phyloP scores from a whole-genome alignment of 1,284 basidiomycete species.

The Ustilago shanxiensis region DNA sequence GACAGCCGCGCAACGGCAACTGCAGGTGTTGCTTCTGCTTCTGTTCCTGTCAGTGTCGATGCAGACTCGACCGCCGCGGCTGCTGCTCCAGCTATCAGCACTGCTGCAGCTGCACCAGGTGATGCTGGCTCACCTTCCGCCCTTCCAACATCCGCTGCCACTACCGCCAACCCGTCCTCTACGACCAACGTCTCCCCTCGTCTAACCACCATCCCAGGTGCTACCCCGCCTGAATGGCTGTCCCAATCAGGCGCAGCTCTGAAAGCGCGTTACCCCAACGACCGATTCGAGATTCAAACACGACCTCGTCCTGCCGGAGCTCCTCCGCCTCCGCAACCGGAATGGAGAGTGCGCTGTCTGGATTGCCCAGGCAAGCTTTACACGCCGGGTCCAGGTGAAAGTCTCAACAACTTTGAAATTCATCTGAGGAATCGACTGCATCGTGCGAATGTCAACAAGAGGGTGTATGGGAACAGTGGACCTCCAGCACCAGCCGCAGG shows the following conservation, averaged over 20 bases:
- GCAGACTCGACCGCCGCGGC: background rate
- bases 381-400: slow-evolving; percentile 90
- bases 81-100: background rate
- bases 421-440: slow-evolving; percentile 85
- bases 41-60: no score
- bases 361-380: slow-evolving; percentile 97
- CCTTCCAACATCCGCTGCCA: slow-evolving; percentile 12
- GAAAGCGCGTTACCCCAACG: slow-evolving; percentile 81
- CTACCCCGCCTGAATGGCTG: slow-evolving; percentile 78
- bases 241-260: slow-evolving; percentile 76
- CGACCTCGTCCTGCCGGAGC: slow-evolving; percentile 46
- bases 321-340: slow-evolving; percentile 67
- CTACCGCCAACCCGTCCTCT: slow-evolving; percentile 21
- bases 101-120: background rate
- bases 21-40: background rate
- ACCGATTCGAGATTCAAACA: slow-evolving; percentile 75
- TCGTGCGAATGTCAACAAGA: slow-evolving; percentile 71
- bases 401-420: slow-evolving; percentile 89
- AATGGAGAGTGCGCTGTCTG: slow-evolving; percentile 93
- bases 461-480: slow-evolving; percentile 44
- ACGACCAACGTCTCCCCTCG: slow-evolving; percentile 36
- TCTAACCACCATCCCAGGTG: slow-evolving; percentile 27
- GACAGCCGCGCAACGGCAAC: background rate
- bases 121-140: slow-evolving; percentile 9
- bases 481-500: slow-evolving; percentile 7